Evolutionary conservation across 306 rosid genomes (phyloP), one percentile per base, ranked within the genome.

Genomic region (Dryas octopetala): DNA sequence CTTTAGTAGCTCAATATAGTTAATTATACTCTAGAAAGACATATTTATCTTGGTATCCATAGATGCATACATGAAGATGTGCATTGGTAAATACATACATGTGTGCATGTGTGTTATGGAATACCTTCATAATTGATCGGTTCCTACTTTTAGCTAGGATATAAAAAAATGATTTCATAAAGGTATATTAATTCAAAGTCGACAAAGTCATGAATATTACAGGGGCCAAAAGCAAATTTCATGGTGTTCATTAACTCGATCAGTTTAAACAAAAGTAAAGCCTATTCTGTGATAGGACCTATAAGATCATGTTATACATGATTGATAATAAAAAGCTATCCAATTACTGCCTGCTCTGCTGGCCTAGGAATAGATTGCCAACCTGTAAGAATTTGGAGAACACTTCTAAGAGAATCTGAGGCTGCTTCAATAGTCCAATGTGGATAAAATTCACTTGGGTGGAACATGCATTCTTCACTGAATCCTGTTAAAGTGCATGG

Each of bases 371-470:
- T 67, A 73, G 91, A 78, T 81, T 85, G 88, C 88, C 94, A 91
- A 77, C 91, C 91, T 19, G 90, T n/a, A 81, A 88, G 88, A 50
- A 87, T 54, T 55, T 81, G 89, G 66, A 87, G 82, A 62, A 88
- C 14, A 15, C 76, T 82, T 71, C 74, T 83, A 53, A 89, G 88
- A 79, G 92, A 89, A 79, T 78, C 86, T 10, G 79, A 74, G 51
- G 91, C 85, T 26, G 89, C 64, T 87, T 87, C 94, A 88, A 84
- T 79, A 0, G 89, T 87, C 89, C 91, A 89, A 15, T 82, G 78
- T 17, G 87, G 84, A 80, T 87, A 86, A 76, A 75, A 84, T 74
- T 88, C 86, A 60, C 86, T 88, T 38, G 96, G 96, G 77, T 87
- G 93, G 78, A 86, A 91, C 79, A 83, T 41, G 49, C 84, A 7